These are phyloP conservation scores for Hortaea werneckii DNA, from an alignment of 2,329 filamentous ascomycete species.

Conservation along the genomic window DNA sequence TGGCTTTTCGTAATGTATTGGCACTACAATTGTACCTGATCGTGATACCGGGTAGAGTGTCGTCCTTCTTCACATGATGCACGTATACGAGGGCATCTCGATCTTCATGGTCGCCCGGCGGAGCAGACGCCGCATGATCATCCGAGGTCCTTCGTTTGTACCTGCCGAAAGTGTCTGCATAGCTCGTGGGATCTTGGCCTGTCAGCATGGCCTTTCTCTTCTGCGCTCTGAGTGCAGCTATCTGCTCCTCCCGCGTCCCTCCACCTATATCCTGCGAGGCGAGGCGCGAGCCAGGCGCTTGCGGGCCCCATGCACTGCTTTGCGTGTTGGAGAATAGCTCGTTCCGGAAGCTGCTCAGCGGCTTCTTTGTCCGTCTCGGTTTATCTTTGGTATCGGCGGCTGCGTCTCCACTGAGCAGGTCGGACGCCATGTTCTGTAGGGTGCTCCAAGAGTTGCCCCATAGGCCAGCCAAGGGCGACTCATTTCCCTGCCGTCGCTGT, in stretches of 20 bases:
- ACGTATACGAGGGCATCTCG: conserved; percentile 80
- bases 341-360: conserved; percentile 11
- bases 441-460: conserved; percentile 41
- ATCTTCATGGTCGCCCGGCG: conserved; percentile 48
- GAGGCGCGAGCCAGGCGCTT: conserved; percentile 24
- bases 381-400: conserved; percentile 7
- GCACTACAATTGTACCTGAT: conserved; percentile 82
- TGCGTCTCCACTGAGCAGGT: conserved; percentile 35
- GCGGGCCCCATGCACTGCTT: conserved; percentile 41
- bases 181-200: conserved; percentile 23
- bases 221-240: conserved; percentile 38
- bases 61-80: conserved; percentile 69
- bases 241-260: conserved; percentile 37
- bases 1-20: conserved; percentile 73
- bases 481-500: conserved; percentile 11
- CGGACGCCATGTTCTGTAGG: conserved; percentile 40
- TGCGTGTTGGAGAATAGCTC: conserved; percentile 4
- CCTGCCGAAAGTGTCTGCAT: conserved; percentile 36
- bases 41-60: conserved; percentile 85
- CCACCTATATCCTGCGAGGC: conserved; percentile 30
- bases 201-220: conserved; percentile 40
- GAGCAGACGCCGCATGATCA: conserved; percentile 42
- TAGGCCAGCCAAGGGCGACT: conserved; percentile 29
- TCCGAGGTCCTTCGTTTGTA: conserved; percentile 61
- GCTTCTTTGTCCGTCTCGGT: conserved; percentile 21